These are phyloP conservation scores for Metschnikowia picachoensis DNA, from an alignment of 805 yeast genomes.

Conservation along the genomic window DNA sequence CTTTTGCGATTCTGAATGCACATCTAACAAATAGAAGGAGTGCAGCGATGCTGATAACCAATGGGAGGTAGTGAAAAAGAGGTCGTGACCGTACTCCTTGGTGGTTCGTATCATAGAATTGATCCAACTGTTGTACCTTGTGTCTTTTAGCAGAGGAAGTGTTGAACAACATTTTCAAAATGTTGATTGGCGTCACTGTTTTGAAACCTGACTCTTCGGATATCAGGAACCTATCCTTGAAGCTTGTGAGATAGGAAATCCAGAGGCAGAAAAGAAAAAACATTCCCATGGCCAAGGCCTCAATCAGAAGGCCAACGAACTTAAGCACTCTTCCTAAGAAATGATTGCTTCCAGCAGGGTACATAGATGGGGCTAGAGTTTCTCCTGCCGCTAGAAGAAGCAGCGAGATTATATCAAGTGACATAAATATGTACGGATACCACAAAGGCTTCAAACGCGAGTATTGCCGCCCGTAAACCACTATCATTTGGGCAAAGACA, in stretches of 20 bases:
- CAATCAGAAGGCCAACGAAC: slow-evolving; percentile 36
- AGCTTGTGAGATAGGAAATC: slow-evolving; percentile 29
- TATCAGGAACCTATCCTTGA: slow-evolving; percentile 20
- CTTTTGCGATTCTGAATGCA: slow-evolving; percentile 37
- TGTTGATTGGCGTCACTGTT: slow-evolving; percentile 16
- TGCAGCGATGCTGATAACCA: slow-evolving; percentile 31
- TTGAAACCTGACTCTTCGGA: slow-evolving; percentile 12
- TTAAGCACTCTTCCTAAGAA: slow-evolving; percentile 32
- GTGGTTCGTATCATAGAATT: slow-evolving; percentile 28
- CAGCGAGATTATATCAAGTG: slow-evolving; percentile 32
- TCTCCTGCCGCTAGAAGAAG: slow-evolving; percentile 39
- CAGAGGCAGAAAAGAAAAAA: slow-evolving; percentile 31
- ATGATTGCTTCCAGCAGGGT: slow-evolving; percentile 20
- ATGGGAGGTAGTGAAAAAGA: slow-evolving; percentile 30
- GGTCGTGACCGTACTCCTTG: slow-evolving; percentile 21
- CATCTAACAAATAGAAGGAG: slow-evolving; percentile 29
- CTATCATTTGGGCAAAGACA: slow-evolving; percentile 38
- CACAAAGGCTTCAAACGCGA: slow-evolving; percentile 39
- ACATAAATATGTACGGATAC: slow-evolving; percentile 40
- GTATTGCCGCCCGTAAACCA: slow-evolving; percentile 34
- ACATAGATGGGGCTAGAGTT: slow-evolving; percentile 31
- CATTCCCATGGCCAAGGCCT: slow-evolving; percentile 34
- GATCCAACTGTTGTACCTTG: slow-evolving; percentile 24
- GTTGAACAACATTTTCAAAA: slow-evolving; percentile 27
- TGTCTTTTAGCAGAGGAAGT: slow-evolving; percentile 21